Conservation (phyloP, 179 eudicot genomes). For the Vitellaria paradoxa region DNA sequence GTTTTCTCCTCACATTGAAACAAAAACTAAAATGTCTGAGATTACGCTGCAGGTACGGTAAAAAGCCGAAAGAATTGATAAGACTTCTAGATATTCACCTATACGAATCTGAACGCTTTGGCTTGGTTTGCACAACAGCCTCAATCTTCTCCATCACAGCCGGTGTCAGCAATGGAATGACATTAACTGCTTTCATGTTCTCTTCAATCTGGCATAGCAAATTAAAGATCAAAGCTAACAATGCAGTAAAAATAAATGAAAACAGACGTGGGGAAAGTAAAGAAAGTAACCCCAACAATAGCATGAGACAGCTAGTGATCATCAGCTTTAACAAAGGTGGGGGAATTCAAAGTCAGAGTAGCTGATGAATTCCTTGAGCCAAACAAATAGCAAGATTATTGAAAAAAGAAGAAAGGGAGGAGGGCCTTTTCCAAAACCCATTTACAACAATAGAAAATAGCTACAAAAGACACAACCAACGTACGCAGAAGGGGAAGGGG, state of each 20-base stretch:
- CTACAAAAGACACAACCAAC: too few relatives aligned
- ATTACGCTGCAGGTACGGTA: too few relatives aligned
- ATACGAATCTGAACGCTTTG: constrained; percentile 88
- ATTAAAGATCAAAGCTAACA: not conserved
- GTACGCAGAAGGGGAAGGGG: too few relatives aligned
- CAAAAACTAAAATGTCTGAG: too few relatives aligned
- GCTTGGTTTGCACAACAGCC: constrained; percentile 88
- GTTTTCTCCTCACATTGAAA: too few relatives aligned
- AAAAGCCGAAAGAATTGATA: too few relatives aligned
- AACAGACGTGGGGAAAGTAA: not conserved
- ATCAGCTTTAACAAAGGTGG: not conserved
- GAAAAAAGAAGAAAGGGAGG: too few relatives aligned
- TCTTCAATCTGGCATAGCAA: constrained; percentile 62
- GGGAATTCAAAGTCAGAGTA: too few relatives aligned
- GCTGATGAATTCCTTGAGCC: too few relatives aligned
- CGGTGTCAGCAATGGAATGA: constrained; percentile 83
- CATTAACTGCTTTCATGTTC: constrained; percentile 90
- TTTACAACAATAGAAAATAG: too few relatives aligned
- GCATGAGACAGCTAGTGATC: not conserved
- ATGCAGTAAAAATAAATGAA: not conserved
- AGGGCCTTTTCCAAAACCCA: too few relatives aligned
- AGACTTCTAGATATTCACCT: constrained; percentile 34
- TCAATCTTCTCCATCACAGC: constrained; percentile 82
- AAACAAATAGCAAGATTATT: too few relatives aligned
- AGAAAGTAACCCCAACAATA: not conserved